phyloP scores from a whole-genome alignment of 805 yeast species.

The Saccharomyces kudriavzevii region DNA sequence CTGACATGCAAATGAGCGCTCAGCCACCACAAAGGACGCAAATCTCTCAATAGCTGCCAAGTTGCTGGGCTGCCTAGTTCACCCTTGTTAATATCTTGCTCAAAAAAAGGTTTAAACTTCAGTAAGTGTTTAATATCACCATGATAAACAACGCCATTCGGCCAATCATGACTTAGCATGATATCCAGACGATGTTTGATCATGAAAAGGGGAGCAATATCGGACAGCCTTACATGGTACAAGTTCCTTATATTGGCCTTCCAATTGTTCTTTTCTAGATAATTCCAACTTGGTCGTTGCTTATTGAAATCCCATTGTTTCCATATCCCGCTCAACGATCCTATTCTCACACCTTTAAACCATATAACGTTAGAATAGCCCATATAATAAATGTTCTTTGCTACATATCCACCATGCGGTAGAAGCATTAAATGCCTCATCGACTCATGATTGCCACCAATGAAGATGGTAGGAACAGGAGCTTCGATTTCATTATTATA shows the following conservation, averaged over 20 bases:
- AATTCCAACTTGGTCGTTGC: conserved; percentile 43
- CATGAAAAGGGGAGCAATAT: conserved; percentile 48
- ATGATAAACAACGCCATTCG: conserved; percentile 58
- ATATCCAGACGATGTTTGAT: conserved; percentile 39
- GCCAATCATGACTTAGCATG: conserved; percentile 90
- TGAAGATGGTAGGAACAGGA: conserved; percentile 69
- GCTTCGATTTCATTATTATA: conserved; percentile 52
- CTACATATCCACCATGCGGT: conserved; percentile 87
- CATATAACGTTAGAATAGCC: conserved; percentile 72
- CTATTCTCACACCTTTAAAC: conserved; percentile 68
- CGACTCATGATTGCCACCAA: conserved; percentile 95
- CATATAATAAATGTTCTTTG: conserved; percentile 75
- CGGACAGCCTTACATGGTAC: conserved; percentile 59
- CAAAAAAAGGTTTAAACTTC: conserved; percentile 56
- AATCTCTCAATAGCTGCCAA: conserved; percentile 40
- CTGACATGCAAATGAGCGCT: conserved; percentile 82
- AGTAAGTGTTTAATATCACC: conserved; percentile 53
- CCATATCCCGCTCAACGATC: conserved; percentile 81
- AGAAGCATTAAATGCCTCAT: conserved; percentile 68
- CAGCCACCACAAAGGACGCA: conserved; percentile 72
- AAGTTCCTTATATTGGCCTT: conserved; percentile 14
- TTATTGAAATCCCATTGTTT: conserved; percentile 42
- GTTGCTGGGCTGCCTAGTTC: conserved; percentile 68
- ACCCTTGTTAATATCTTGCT: conserved; percentile 49
- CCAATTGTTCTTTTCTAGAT: conserved; percentile 29